Percentiles rank a stretch among this genome's conserved stretches.
These are phyloP conservation scores for Puccinia novopanici DNA, from an alignment of 1,284 basidiomycete species.

Conservation along the genomic window DNA sequence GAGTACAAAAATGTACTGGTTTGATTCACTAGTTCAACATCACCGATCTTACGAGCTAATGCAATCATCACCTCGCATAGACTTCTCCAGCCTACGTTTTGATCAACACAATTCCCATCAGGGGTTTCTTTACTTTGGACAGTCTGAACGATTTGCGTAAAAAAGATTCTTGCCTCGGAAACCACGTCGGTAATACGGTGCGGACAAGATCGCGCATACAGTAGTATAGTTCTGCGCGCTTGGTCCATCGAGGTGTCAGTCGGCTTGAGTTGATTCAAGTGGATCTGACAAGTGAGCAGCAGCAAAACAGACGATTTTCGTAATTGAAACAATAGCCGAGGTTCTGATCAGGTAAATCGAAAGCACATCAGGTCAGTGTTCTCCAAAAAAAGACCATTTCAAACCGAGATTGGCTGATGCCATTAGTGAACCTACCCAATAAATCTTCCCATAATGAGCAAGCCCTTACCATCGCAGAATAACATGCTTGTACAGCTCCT, in stretches of 20 bases:
- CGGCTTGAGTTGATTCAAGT: slow-evolving; percentile 6
- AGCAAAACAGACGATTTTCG: slow-evolving; percentile 42
- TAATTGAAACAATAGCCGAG: slow-evolving; percentile 33
- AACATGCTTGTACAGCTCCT: slow-evolving; percentile 40
- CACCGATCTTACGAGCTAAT: slow-evolving; percentile 42
- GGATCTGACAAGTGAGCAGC: slow-evolving; percentile 22
- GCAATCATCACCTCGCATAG: slow-evolving; percentile 37
- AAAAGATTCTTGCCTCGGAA: slow-evolving; percentile 27
- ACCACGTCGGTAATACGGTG: slow-evolving; percentile 17
- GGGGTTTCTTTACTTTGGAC: slow-evolving; percentile 23
- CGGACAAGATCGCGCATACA: slow-evolving; percentile 37
- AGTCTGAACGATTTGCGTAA: slow-evolving; percentile 39
- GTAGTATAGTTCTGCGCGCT: slow-evolving; percentile 35
- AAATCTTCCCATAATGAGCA: slow-evolving; percentile 42
- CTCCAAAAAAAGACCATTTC: slow-evolving; percentile 1
- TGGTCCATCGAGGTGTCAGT: slow-evolving; percentile 37
- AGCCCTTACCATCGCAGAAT: slow-evolving; percentile 40
- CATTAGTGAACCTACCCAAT: slow-evolving; percentile 33
- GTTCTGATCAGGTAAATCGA: slow-evolving; percentile 37
- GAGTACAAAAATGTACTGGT: slow-evolving; percentile 28
- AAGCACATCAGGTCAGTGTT: slow-evolving; percentile 17
- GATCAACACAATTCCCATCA: slow-evolving; percentile 12
- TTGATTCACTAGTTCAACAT: slow-evolving; percentile 41
- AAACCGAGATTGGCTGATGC: slow-evolving; percentile 3
- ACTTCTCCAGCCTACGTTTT: slow-evolving; percentile 41